Evolutionary conservation across 106 monocot genomes (phyloP), one percentile per base, ranked within the genome.

Genomic region (Acanthochlamys bracteata): DNA sequence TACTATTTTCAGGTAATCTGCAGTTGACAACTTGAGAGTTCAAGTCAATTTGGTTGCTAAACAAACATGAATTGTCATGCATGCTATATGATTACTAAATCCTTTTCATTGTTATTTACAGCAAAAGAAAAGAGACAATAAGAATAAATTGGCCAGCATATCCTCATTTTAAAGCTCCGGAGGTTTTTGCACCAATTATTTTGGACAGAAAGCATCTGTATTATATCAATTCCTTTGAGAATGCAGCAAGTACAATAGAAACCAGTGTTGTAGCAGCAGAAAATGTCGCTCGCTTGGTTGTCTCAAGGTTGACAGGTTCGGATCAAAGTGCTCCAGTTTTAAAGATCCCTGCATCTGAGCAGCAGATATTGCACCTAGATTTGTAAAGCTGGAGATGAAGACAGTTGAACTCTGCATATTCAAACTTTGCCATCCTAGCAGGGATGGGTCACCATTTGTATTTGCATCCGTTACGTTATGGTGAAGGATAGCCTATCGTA

Each of bases 221-320:
- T 66, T 98, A 98, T 70, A 83, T 98, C 57, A 98, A 98, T 67
- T 77, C 92, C 10, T 98, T 98, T 61, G 98, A 98, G 81, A 98
- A 76, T 67, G 98, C 83, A 1, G 92, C 98, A 7, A 98, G 98
- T 71, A 74, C 92, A 41, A 92, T 98, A 24, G 98, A 98, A 69
- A 78, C 79, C 42, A 67, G 98, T 55, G 92, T 88, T 13, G 88
- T 98, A 63, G 85, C 98, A 24, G 88, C 88, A 4, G 98, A 98
- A 75, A 98, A 98, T 60, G 77, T 98, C 55, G 98, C 98, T 0
- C 60, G 92, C 55, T 72, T 98, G 40, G 79, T 98, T 57, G 77
- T 89, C 59, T 92, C 98, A 17, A 80, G 92, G 59, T 59, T 91
- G 1, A 60, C 71, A 7, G 41, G 33, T 46, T 19, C 41, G 11